Evolutionary conservation across 163 green algal genomes (phyloP), one percentile per base, ranked within the genome.

Genomic region (Prototheca stagnorum): DNA sequence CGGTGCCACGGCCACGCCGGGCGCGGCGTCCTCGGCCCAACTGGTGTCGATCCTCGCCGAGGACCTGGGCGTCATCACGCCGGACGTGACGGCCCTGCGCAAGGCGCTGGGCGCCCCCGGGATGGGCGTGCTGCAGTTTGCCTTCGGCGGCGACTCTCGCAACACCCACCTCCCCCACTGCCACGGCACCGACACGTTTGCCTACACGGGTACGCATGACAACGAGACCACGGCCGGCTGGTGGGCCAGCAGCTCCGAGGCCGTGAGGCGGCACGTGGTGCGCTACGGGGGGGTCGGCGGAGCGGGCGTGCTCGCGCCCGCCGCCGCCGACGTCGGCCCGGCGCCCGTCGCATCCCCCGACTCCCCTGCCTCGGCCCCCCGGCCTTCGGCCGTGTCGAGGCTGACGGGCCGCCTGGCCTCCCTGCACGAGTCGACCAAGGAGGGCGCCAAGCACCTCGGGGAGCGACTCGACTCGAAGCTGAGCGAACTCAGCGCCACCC

Each of bases 101-200:
- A 51, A 90, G 56, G 62, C 35, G 15, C 92, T 96, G 25, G 79
- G 68, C 21, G 87, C 87, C 0, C 90, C 90, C 0, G 90, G 90
- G 52, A 98, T 98, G 90, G 74, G 90, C 12, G 89, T 98, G 44
- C 69, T 97, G 47, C 57, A 95, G 74, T 98, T 98, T 73, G 89
- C 88, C 0, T 98, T 82, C 77, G 89, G 84, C 47, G 74, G 78
- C 36, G 76, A 75, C 50, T 55, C 74, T 22, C 59, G 53, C 67
- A 97, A 96, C 65, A 80, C 81, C 29, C 90, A 98, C 71, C 70
- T 98, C 41, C 81, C 81, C 1, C 90, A 98, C 79, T 95, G 93
- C 66, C 77, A 92, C 67, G 87, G 93, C 56, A 71, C 86, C 44
- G 96, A 97, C 78, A 81, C 63, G 47, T 84, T 95, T 47, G 77